phyloP scores from a whole-genome alignment of 129 eudicot genomes.

The Tanacetum coccineum region DNA sequence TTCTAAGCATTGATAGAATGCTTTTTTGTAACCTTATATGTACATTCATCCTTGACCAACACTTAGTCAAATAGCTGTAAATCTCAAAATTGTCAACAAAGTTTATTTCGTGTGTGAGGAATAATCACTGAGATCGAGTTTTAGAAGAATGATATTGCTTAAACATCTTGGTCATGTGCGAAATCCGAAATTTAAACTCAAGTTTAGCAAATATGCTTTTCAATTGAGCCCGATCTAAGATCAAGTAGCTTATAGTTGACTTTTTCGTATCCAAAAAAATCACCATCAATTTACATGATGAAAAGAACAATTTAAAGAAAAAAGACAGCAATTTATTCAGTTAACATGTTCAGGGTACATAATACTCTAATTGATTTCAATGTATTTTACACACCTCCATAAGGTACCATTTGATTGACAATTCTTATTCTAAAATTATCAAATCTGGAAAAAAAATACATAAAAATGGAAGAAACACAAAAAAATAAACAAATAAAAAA shows the following conservation, averaged over 20 bases:
- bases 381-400: conserved; percentile 18
- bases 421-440: conserved; percentile 21
- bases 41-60: neutral
- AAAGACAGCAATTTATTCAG: conserved; percentile 14
- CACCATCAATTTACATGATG: neutral
- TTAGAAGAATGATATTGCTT: too few relatives aligned
- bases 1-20: neutral
- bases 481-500: neutral
- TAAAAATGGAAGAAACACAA: conserved; percentile 2
- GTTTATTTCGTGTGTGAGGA: neutral
- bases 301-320: neutral
- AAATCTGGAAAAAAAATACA: conserved; percentile 14
- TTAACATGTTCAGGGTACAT: conserved; percentile 19
- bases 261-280: neutral
- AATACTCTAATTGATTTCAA: conserved; percentile 18
- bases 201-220: neutral
- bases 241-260: neutral
- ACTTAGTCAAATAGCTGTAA: neutral
- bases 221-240: neutral
- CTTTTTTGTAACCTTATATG: neutral
- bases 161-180: neutral
- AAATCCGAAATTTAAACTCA: neutral
- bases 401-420: conserved; percentile 13
- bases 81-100: neutral
- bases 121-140: neutral